A percentile compares a stretch with the other conserved stretches of the same genome.
Conservation (phyloP, 768 basidiomycete genomes). For the Naematelia aurantialba region DNA sequence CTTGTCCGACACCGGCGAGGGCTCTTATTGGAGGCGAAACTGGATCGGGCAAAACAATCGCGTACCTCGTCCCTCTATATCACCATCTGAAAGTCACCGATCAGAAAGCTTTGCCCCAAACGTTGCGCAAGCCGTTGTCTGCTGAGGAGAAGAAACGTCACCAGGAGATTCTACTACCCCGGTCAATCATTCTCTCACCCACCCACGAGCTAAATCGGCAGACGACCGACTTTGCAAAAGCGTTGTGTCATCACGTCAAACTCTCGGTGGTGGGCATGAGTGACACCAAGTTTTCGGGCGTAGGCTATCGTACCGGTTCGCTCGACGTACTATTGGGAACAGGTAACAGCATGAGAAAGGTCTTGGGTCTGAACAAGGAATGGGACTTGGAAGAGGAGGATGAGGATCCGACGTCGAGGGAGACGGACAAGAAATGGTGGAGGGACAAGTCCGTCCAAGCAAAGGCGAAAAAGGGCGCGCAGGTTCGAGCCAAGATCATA, state of each 20-base stretch:
- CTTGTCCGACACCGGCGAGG: conserved; percentile 69
- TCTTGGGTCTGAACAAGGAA: conserved; percentile 58
- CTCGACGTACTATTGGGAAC: conserved; percentile 59
- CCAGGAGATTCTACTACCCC: conserved; percentile 59
- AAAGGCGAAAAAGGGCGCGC: neutral
- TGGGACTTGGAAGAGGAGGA: conserved; percentile 55
- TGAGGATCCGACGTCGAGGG: conserved; percentile 58
- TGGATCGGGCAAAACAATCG: conserved; percentile 92
- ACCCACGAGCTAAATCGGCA: conserved; percentile 87
- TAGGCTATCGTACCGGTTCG: conserved; percentile 19
- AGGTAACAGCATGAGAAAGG: conserved; percentile 52
- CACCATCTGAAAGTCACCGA: conserved; percentile 72
- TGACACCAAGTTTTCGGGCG: conserved; percentile 30
- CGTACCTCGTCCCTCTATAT: conserved; percentile 83
- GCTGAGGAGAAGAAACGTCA: conserved; percentile 12
- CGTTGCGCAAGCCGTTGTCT: conserved; percentile 1
- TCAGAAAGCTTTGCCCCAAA: conserved; percentile 6
- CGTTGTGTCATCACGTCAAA: conserved; percentile 68
- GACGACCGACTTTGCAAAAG: conserved; percentile 68
- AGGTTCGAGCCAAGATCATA: conserved; percentile 6
- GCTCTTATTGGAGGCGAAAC: conserved; percentile 95
- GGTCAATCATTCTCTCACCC: conserved; percentile 76
- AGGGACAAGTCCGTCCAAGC: neutral
- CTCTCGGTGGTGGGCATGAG: conserved; percentile 66
- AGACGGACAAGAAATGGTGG: neutral